Evolutionary conservation across 116 monocot species (phyloP).

Genomic region (Papilionanthe hybrid): DNA sequence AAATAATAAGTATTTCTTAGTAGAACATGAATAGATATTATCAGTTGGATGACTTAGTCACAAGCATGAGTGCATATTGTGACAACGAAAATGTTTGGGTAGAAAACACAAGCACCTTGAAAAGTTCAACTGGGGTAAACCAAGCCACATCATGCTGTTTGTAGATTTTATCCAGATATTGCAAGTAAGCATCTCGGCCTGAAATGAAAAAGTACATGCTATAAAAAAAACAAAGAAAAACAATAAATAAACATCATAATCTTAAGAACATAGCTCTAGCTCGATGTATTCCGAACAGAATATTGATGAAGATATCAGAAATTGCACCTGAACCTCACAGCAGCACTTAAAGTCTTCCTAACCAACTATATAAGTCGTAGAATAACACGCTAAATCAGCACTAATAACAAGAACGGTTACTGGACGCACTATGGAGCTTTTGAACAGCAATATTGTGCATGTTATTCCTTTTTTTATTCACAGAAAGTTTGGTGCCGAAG

Average conservation of each 20-base stretch:
- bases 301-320: not conserved
- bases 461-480: not conserved
- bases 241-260: not conserved
- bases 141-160: slow-evolving; percentile 92
- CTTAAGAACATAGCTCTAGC: not conserved
- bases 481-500: too few relatives aligned
- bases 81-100: not conserved
- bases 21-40: not conserved
- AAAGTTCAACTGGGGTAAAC: slow-evolving; percentile 99
- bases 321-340: not conserved
- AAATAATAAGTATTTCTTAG: not conserved
- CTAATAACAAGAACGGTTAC: not conserved
- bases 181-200: slow-evolving; percentile 77
- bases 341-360: not conserved
- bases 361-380: not conserved
- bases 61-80: not conserved
- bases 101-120: slow-evolving; percentile 57
- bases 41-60: not conserved
- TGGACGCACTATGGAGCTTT: not conserved
- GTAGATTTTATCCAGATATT: slow-evolving; percentile 72
- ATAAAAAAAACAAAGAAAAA: not conserved
- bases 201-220: not conserved
- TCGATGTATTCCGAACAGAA: not conserved
- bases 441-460: not conserved
- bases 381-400: not conserved